phyloP scores from a whole-genome alignment of 352 stramenopile species.

The Phytophthora sp. region DNA sequence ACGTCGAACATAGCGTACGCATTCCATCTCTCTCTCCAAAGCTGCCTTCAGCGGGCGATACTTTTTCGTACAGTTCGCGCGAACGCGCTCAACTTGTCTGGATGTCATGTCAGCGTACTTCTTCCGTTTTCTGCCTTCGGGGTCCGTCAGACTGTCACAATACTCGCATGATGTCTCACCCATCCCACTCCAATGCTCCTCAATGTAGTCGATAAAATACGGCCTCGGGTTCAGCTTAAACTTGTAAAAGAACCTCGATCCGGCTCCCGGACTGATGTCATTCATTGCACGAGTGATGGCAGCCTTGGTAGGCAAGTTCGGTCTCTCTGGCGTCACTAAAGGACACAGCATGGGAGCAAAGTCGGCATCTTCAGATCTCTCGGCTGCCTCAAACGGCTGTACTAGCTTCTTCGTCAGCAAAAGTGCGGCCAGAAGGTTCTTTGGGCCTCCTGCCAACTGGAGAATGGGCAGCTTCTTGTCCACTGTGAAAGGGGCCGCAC shows the following conservation, averaged over 20 bases:
- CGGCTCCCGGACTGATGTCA: conserved; percentile 11
- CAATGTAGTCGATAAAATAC: conserved; percentile 19
- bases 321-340: background rate
- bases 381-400: conserved; percentile 8
- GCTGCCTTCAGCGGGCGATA: conserved; percentile 18
- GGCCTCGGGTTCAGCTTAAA: conserved; percentile 19
- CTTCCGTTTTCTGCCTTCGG: background rate
- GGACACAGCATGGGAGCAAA: conserved; percentile 14
- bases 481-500: conserved; percentile 6
- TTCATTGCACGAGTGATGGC: conserved; percentile 28
- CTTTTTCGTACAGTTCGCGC: conserved; percentile 10
- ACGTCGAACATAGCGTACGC: conserved; percentile 20
- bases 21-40: conserved; percentile 13
- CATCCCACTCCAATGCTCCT: conserved; percentile 29
- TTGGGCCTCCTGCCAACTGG: conserved; percentile 9
- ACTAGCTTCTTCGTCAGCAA: conserved; percentile 14
- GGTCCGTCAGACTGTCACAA: conserved; percentile 17
- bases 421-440: conserved; percentile 11
- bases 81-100: conserved; percentile 3
- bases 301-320: background rate
- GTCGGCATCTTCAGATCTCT: background rate
- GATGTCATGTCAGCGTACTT: conserved; percentile 5
- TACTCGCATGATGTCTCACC: conserved; percentile 15
- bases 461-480: conserved; percentile 23
- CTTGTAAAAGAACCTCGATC: conserved; percentile 30